phyloP scores from a whole-genome alignment of 148 eudicot species.

The Heliosperma pusillum region DNA sequence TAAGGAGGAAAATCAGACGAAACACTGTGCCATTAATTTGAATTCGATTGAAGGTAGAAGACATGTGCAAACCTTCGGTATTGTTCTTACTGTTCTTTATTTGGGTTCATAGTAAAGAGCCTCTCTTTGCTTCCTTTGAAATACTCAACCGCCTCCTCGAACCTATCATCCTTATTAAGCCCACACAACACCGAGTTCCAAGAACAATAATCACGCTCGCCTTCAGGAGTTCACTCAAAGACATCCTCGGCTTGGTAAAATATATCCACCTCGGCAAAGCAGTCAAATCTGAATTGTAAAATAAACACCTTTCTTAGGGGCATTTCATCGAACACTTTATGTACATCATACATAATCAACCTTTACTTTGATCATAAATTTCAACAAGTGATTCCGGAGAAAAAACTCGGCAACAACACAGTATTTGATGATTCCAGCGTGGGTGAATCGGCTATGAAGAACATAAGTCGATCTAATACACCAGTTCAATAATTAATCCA shows the following conservation, averaged over 20 bases:
- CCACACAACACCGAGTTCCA: slow-evolving; percentile 72
- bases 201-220: slow-evolving; percentile 72
- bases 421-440: slow-evolving; percentile 52
- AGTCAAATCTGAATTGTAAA: slow-evolving; percentile 47
- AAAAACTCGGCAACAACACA: slow-evolving; percentile 38
- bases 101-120: slow-evolving; percentile 35
- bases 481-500: slow-evolving; percentile 34
- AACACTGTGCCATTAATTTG: not conserved
- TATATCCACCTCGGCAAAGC: slow-evolving; percentile 25
- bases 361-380: slow-evolving; percentile 49
- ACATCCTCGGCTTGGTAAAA: slow-evolving; percentile 44
- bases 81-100: no score
- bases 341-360: slow-evolving; percentile 47
- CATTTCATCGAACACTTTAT: slow-evolving; percentile 63
- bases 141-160: slow-evolving; percentile 44
- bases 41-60: not conserved
- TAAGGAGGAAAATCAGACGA: not conserved
- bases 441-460: slow-evolving; percentile 31
- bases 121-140: slow-evolving; percentile 54
- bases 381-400: slow-evolving; percentile 59
- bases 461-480: slow-evolving; percentile 51
- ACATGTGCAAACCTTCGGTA: not conserved
- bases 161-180: slow-evolving; percentile 41
- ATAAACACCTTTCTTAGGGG: slow-evolving; percentile 47
- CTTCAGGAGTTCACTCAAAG: slow-evolving; percentile 44